Base-by-base conservation (phyloP, 1,139 yeast genomes). In the Candida albicans region DNA sequence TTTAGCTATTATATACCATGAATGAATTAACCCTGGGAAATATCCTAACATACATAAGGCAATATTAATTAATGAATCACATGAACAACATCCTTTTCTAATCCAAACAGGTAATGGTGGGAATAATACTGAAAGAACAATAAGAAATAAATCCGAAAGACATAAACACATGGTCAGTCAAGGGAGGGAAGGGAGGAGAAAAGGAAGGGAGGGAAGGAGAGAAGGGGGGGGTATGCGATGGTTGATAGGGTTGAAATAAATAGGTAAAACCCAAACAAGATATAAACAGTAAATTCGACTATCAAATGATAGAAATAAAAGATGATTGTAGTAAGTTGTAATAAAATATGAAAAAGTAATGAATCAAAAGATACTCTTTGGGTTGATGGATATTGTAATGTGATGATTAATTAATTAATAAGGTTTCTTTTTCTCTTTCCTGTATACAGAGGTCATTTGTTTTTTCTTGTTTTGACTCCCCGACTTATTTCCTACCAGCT, bases 81-180 rank as follows among this genome's bases (percentile, higher is more conserved):
- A 65, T 2, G 87, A 75, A 51, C 87, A 82, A 29, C 82, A 44
- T 1, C 90, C 90, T 45, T 82, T 67, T 56, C 86, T 79, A 47
- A 84, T 73, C 77, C 83, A 77, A 18, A 84, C 90, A 0, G 90
- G 87, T 42, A 84, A 65, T 0, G 91, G 90, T 1, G 91, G 90
- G 64, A 82, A 75, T 41, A 84, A 58, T 25, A 84, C 76, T 0
- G 87, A 82, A 11, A 84, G 56, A 0, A 83, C 61, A 24, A 82
- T 82, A 34, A 84, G 73, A 9, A 79, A 58, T 43, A 82, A 70
- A 59, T 84, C 86, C 32, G 80, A 62, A 44, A 63, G 54, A 43
- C 69, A 65, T 4, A 43, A 32, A 39, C 52, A 48, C 62, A 56
- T 56, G 8, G 36, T 35, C 6, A n/a, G n/a, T n/a, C n/a, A n/a